Base-by-base conservation (phyloP, 2,329 filamentous ascomycete genomes). In the Penicillium carneum region DNA sequence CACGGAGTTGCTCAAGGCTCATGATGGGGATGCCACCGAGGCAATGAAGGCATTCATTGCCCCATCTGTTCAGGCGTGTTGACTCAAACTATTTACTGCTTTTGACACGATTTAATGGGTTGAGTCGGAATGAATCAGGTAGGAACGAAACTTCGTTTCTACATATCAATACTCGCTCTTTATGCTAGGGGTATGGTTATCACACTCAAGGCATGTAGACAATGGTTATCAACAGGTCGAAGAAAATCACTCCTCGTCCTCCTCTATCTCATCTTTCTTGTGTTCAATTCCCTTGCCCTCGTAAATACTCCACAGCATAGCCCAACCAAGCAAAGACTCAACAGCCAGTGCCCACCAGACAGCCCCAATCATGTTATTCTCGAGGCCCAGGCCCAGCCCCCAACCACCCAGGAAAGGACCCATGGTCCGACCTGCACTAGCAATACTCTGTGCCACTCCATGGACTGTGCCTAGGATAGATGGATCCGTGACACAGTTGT, bases 261-360 rank as follows among this genome's bases (percentile, higher is more conserved):
- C 70, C 18, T 67, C 70, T n/a, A 69, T 61, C 10, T 42, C 59
- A 14, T 41, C 51, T 36, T 69, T 71, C 49, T 59, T 70, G 34
- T 60, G 83, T 74, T 88, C 86, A 72, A 88, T 86, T 1, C 87
- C 87, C 62, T 78, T 84, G 0, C 88, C 88, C 68, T 91, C 88
- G 39, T 86, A 80, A n/a, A 90, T 85, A 59, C 83, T 82, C 75
- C 87, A 84, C 1, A 86, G 83, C 11, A 87, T 81, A 2, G 82
- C 72, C 73, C 86, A 89, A 0, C 87, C 87, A 6, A 86, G 54
- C 7, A 83, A 76, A 0, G 86, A 83, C 26, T 89, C 80, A 5
- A 77, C 71, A 0, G 85, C 84, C 42, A 86, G 74, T 20, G 80
- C 80, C 85, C 85, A 87, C 84, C 85, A 87, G 0, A 84, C 80